Evolutionary conservation across 2,329 filamentous ascomycete genomes (phyloP), one percentile per base, ranked within the genome.

Genomic region (Hawksworthiomyces lignivorus): DNA sequence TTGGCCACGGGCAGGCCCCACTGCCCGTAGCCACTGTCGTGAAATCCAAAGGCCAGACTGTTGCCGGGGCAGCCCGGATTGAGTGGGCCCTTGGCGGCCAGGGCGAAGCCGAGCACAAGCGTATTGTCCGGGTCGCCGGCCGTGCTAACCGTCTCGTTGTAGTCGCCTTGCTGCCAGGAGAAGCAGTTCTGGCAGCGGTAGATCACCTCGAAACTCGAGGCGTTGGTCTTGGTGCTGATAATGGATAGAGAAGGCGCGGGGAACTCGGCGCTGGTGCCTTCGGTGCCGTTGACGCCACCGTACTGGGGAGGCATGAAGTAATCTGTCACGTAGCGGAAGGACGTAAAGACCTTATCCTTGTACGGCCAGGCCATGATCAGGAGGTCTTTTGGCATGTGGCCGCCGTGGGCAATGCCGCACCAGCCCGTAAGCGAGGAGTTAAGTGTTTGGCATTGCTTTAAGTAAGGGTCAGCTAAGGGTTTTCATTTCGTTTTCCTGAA

Each of bases 121-220:
- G 54, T 48, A 14, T 18, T 40, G 21, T 33, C 33, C 17, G 36
- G 24, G 2, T 66, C 66, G 4, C 47, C 52, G 34, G 59, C 68
- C 15, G 73, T 77, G 6, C 61, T 61, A 2, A 63, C 62, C 4
- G 59, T 62, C 2, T 65, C 64, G 3, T 59, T 61, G 32, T 62
- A 60, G 4, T 66, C 68, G 19, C 67, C 63, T 31, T 75, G 64
- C 51, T 72, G 59, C 69, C 73, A 79, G 1, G 62, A 50, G 15
- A 75, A 62, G 54, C 75, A 79, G 50, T 68, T 66, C 50, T 77
- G 59, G 59, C 81, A 84, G 37, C 76, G 70, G 61, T 82, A 85
- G n/a, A 82, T 68, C 38, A 83, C 54, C 34, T 72, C 72, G 57
- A 75, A 85, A 48, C 72, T 62, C 17, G 72, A 75, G 10, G 66